A percentile compares a stretch with the other conserved stretches of the same genome.
phyloP scores from a whole-genome alignment of 75 land plant species.

The Pinus albicaulis region DNA sequence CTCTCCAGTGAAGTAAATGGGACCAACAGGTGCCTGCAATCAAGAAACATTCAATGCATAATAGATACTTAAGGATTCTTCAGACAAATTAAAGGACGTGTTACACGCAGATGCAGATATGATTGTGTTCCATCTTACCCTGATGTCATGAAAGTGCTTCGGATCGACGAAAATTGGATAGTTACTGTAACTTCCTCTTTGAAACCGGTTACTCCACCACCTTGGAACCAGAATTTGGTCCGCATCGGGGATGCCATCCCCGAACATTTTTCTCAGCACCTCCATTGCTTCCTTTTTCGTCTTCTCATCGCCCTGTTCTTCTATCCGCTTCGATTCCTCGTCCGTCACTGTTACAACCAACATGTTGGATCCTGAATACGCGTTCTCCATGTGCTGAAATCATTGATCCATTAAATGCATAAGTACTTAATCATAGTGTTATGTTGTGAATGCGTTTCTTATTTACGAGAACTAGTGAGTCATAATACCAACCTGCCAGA shows the following conservation, averaged over 20 bases:
- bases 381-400: slow-evolving; percentile 71
- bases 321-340: slow-evolving; percentile 71
- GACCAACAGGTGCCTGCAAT: slow-evolving; percentile 53
- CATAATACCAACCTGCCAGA: slow-evolving; percentile 46
- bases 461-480: no score
- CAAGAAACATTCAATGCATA: no score
- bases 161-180: slow-evolving; percentile 60
- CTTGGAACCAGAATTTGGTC: slow-evolving; percentile 59
- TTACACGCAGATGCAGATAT: no score
- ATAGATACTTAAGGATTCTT: no score
- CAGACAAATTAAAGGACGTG: no score
- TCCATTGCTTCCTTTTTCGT: slow-evolving; percentile 63
- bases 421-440: no score
- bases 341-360: slow-evolving; percentile 76
- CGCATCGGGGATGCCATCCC: slow-evolving; percentile 50
- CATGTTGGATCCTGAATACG: slow-evolving; percentile 70
- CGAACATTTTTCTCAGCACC: slow-evolving; percentile 68
- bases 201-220: slow-evolving; percentile 35
- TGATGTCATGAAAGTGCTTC: slow-evolving; percentile 35
- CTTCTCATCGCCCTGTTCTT: slow-evolving; percentile 52
- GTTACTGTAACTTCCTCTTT: slow-evolving; percentile 67
- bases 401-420: no score
- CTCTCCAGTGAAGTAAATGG: slow-evolving; percentile 61
- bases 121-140: slow-evolving; percentile 22
- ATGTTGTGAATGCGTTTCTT: no score